Percentiles rank a stretch among this genome's conserved stretches.
phyloP scores from a whole-genome alignment of 78 protist genomes.

The Dictyostelium intermedium region DNA sequence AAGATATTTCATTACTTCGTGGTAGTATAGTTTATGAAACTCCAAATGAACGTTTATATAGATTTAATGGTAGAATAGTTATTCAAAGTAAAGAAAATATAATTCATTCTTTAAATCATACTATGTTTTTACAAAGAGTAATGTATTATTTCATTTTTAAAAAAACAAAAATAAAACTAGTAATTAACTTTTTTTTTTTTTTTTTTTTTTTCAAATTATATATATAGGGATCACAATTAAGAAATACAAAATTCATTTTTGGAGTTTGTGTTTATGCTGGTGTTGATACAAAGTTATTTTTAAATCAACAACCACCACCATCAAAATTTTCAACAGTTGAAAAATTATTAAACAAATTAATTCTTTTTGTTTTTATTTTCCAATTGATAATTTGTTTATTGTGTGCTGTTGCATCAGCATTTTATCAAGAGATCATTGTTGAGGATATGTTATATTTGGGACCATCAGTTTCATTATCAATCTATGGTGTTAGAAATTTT shows the following conservation, averaged over 20 bases:
- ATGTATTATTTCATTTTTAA: too few relatives aligned
- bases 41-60: slow-evolving; percentile 72
- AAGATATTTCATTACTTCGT: slow-evolving; percentile 38
- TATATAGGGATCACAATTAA: slow-evolving; percentile 61
- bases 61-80: slow-evolving; percentile 68
- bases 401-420: slow-evolving; percentile 36
- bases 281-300: slow-evolving; percentile 68
- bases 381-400: slow-evolving; percentile 17
- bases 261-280: slow-evolving; percentile 76
- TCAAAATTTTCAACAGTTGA: slow-evolving; percentile 83
- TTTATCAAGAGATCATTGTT: neutral
- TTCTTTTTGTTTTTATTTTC: slow-evolving; percentile 65
- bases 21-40: slow-evolving; percentile 72
- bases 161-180: too few relatives aligned
- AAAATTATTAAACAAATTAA: slow-evolving; percentile 64
- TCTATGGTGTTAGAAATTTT: slow-evolving; percentile 64
- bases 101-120: slow-evolving; percentile 55
- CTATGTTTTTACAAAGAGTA: slow-evolving; percentile 76
- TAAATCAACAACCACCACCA: slow-evolving; percentile 87
- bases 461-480: neutral
- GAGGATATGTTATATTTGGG: slow-evolving; percentile 38
- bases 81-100: slow-evolving; percentile 46
- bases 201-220: too few relatives aligned
- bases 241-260: slow-evolving; percentile 75
- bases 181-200: neutral